A percentile compares a stretch with the other conserved stretches of the same genome.
Conservation (phyloP, 2,329 filamentous ascomycete genomes). For the Blumeria hordei region DNA sequence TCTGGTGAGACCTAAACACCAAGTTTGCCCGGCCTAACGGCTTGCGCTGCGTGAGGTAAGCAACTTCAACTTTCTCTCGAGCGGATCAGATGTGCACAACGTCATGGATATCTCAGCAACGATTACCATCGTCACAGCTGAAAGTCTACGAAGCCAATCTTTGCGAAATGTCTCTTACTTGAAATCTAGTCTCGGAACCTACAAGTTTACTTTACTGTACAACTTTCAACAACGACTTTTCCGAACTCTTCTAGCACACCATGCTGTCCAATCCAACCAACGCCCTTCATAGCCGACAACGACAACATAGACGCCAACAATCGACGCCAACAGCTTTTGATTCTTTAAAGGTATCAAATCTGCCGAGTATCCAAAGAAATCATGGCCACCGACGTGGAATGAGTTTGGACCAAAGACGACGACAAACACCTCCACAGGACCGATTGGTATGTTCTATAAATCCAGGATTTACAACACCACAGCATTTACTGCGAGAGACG, state of each 20-base stretch:
- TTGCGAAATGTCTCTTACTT: constrained; percentile 9
- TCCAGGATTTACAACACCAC: constrained; percentile 30
- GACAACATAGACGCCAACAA: constrained; percentile 65
- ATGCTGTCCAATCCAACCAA: constrained; percentile 60
- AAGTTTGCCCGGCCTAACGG: constrained; percentile 49
- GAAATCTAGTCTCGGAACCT: constrained; percentile 21
- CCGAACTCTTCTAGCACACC: constrained; percentile 46
- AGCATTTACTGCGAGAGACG: constrained; percentile 73
- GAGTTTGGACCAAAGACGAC: constrained; percentile 53
- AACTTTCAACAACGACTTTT: constrained; percentile 26
- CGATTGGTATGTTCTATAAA: constrained; percentile 28
- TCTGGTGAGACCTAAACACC: constrained; percentile 23
- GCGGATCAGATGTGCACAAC: no score
- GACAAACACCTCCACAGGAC: constrained; percentile 22
- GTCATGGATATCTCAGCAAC: neutral
- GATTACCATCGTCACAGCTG: neutral
- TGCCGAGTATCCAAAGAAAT: constrained; percentile 32
- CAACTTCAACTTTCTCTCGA: neutral
- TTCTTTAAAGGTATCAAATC: constrained; percentile 41
- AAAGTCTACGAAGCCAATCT: neutral
- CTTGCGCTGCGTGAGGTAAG: constrained; percentile 67
- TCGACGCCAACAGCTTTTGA: constrained; percentile 65
- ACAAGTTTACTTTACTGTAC: constrained; percentile 25
- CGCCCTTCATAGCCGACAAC: constrained; percentile 49
- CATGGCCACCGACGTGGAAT: constrained; percentile 55